phyloP scores from a whole-genome alignment of 768 basidiomycete species.

The Leccinum longicurvipes region DNA sequence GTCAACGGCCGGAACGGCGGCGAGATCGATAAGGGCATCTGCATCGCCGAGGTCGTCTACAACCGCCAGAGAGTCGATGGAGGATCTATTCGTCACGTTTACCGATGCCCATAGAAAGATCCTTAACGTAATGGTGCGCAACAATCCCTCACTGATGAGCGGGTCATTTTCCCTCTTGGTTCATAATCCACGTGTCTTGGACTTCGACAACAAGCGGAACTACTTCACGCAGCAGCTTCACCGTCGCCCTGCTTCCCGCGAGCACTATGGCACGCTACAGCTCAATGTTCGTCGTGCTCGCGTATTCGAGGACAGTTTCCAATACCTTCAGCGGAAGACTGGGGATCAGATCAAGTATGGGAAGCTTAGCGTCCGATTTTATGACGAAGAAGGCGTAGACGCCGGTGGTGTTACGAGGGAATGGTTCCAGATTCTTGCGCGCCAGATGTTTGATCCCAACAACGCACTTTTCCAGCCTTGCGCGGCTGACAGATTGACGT shows the following conservation, averaged over 20 bases:
- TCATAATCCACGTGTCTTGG: constrained; percentile 92
- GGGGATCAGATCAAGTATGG: constrained; percentile 98
- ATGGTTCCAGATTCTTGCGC: constrained; percentile 97
- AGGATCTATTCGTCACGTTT: constrained; percentile 89
- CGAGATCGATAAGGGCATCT: constrained; percentile 57
- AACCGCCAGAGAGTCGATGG: constrained; percentile 73
- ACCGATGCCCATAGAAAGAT: constrained; percentile 92
- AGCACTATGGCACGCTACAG: constrained; percentile 80
- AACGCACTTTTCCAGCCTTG: constrained; percentile 98
- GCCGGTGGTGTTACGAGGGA: constrained; percentile 97
- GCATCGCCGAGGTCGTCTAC: constrained; percentile 68
- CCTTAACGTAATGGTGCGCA: constrained; percentile 95
- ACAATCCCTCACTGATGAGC: constrained; percentile 96
- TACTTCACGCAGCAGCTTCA: constrained; percentile 93
- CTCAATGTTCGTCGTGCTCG: constrained; percentile 86
- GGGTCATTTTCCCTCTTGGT: constrained; percentile 97
- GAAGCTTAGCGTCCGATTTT: constrained; percentile 94
- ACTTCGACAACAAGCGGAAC: constrained; percentile 99
- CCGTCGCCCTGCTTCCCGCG: constrained; percentile 71
- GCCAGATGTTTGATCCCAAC: constrained; percentile 99
- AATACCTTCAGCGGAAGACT: constrained; percentile 80
- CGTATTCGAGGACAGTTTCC: constrained; percentile 98
- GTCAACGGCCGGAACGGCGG: constrained; percentile 38
- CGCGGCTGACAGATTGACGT: constrained; percentile 90
- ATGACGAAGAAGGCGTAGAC: constrained; percentile 97